Evolutionary conservation across 495 filamentous ascomycete genomes (phyloP).

Genomic region (Penicillium canariense): DNA sequence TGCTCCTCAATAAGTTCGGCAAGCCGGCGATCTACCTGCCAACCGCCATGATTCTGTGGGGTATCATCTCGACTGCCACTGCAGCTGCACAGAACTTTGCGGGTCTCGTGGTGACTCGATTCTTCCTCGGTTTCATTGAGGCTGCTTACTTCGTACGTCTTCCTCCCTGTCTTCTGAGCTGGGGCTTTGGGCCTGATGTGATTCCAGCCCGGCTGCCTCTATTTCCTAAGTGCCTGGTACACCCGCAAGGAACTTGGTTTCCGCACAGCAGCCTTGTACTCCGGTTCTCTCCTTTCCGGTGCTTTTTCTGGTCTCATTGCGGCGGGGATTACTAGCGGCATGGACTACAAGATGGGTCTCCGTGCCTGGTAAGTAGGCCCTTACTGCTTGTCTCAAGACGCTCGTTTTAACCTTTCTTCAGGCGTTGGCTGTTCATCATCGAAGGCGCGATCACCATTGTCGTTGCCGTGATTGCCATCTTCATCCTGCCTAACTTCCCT

Average conservation of each 20-base stretch:
- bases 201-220: slow-evolving; percentile 43
- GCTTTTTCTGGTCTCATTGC: slow-evolving; percentile 67
- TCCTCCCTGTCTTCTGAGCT: no score
- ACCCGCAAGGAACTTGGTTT: slow-evolving; percentile 51
- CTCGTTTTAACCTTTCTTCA: slow-evolving; percentile 13
- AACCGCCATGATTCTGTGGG: slow-evolving; percentile 65
- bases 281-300: slow-evolving; percentile 52
- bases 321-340: slow-evolving; percentile 43
- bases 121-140: slow-evolving; percentile 68
- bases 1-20: slow-evolving; percentile 48
- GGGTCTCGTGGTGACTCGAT: slow-evolving; percentile 63
- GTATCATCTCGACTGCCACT: slow-evolving; percentile 64
- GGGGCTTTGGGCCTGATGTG: slow-evolving; percentile 1
- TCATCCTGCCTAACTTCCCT: slow-evolving; percentile 77
- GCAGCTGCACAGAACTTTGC: slow-evolving; percentile 56
- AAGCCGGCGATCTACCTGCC: slow-evolving; percentile 65
- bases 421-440: slow-evolving; percentile 57
- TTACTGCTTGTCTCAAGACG: neutral
- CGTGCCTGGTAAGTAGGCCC: slow-evolving; percentile 44
- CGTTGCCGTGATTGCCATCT: slow-evolving; percentile 52
- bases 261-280: slow-evolving; percentile 49
- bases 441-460: slow-evolving; percentile 62
- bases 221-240: slow-evolving; percentile 51
- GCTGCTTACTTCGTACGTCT: slow-evolving; percentile 45
- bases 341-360: slow-evolving; percentile 43